These are phyloP conservation scores for Populus pruinosa DNA, from an alignment of 345 rosid species.

Conservation along the genomic window DNA sequence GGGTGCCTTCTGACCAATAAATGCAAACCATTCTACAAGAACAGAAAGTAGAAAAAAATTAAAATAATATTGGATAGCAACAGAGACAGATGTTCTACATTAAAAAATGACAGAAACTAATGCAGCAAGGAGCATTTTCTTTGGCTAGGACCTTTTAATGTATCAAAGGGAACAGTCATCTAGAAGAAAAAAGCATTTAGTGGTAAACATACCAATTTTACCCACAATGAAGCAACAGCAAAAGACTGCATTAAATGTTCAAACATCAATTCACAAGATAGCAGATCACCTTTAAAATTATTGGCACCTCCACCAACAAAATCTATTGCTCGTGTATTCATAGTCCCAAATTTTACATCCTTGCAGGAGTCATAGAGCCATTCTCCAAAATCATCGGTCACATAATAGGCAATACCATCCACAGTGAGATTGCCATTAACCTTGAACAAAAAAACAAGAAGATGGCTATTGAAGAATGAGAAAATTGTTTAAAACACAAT, in stretches of 20 bases:
- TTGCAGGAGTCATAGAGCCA: conserved; percentile 21
- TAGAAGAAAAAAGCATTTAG: neutral
- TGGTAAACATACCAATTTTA: neutral
- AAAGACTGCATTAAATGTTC: neutral
- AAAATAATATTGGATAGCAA: neutral
- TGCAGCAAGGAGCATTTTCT: neutral
- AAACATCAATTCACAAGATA: neutral
- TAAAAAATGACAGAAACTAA: neutral
- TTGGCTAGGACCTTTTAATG: neutral
- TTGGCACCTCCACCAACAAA: conserved; percentile 30
- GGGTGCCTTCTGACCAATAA: conserved; percentile 23
- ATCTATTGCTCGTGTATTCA: conserved; percentile 29
- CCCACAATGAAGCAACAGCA: neutral
- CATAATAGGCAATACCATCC: conserved; percentile 27
- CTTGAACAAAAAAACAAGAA: conserved; percentile 4
- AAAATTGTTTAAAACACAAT: neutral
- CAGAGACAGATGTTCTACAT: neutral
- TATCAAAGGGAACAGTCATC: neutral
- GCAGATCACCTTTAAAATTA: conserved; percentile 19
- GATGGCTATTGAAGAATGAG: neutral
- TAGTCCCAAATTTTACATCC: conserved; percentile 29
- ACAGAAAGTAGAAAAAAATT: neutral
- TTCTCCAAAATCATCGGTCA: conserved; percentile 20
- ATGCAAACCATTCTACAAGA: conserved; percentile 23
- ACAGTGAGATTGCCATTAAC: conserved; percentile 24